Evolutionary conservation across 768 basidiomycete genomes (phyloP).

Genomic region (Hygrocybe punicea): DNA sequence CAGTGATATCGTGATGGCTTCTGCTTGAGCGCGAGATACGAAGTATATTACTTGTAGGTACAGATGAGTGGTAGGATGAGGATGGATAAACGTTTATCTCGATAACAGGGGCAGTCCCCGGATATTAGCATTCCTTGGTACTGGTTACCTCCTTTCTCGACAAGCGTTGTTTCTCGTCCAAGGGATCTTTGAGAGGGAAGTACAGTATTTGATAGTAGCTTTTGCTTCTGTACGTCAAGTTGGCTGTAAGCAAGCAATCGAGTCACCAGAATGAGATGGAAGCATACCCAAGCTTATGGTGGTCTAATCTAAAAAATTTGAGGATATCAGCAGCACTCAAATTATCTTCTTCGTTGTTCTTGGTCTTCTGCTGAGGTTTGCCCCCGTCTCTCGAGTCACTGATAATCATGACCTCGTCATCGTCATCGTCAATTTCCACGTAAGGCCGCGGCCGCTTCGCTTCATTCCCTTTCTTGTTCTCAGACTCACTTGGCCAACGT

Average conservation of each 20-base stretch:
- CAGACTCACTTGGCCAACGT: background rate
- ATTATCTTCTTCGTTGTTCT: constrained; percentile 11
- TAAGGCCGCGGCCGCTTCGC: constrained; percentile 4
- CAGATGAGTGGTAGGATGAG: background rate
- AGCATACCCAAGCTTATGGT: constrained; percentile 36
- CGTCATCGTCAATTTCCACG: constrained; percentile 29
- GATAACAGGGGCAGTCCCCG: background rate
- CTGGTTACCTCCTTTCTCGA: constrained; percentile 54
- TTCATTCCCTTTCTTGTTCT: background rate
- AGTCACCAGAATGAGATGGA: background rate
- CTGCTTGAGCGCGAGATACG: constrained; percentile 25
- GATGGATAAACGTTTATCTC: background rate
- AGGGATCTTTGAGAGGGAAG: constrained; percentile 67
- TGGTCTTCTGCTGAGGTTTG: background rate
- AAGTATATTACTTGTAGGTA: background rate
- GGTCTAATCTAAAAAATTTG: constrained; percentile 49
- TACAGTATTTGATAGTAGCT: constrained; percentile 79
- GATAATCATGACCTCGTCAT: constrained; percentile 28
- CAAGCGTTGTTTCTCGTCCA: constrained; percentile 51
- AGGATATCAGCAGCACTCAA: constrained; percentile 37
- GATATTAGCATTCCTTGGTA: constrained; percentile 31
- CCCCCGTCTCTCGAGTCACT: constrained; percentile 13
- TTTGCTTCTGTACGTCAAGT: constrained; percentile 39
- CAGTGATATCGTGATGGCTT: constrained; percentile 48
- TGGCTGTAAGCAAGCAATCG: background rate